A percentile compares a stretch with the other conserved stretches of the same genome.
Evolutionary conservation across 495 filamentous ascomycete genomes (phyloP).

Genomic region (Aspergillus indologenus): DNA sequence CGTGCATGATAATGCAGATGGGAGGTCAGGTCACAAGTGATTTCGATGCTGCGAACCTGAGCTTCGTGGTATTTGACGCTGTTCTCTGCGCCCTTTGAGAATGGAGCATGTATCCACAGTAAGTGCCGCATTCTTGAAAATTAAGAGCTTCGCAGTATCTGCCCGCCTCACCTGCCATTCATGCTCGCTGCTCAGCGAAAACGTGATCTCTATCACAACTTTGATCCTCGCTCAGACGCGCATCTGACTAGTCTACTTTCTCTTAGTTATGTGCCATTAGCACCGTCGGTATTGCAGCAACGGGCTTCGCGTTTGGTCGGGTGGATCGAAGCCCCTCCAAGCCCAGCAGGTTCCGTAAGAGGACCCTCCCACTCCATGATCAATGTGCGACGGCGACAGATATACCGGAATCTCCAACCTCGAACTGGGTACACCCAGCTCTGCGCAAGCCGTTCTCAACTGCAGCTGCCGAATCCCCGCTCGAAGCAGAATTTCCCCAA

Average conservation of each 20-base stretch:
- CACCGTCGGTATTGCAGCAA: slow-evolving; percentile 65
- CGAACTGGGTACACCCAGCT: slow-evolving; percentile 24
- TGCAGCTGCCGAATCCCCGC: slow-evolving; percentile 12
- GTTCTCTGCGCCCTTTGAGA: slow-evolving; percentile 31
- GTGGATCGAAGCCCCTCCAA: slow-evolving; percentile 40
- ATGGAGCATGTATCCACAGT: slow-evolving; percentile 53
- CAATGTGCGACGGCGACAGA: slow-evolving; percentile 19
- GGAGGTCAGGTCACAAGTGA: slow-evolving; percentile 35
- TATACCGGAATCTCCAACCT: slow-evolving; percentile 16
- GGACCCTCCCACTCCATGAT: slow-evolving; percentile 26
- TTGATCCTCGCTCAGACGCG: neutral
- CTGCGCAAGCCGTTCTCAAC: slow-evolving; percentile 24
- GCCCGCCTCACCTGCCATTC: neutral
- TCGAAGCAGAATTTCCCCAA: slow-evolving; percentile 10
- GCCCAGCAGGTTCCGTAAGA: slow-evolving; percentile 27
- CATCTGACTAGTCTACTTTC: neutral
- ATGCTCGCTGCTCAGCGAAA: neutral
- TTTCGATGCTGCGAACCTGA: slow-evolving; percentile 38
- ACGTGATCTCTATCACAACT: neutral
- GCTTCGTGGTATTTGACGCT: slow-evolving; percentile 38
- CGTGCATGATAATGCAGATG: slow-evolving; percentile 35
- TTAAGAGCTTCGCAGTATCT: neutral
- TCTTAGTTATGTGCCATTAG: slow-evolving; percentile 66
- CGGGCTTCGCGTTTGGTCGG: slow-evolving; percentile 62
- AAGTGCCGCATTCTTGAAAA: slow-evolving; percentile 20